Evolutionary conservation across 352 stramenopile species (phyloP).

Genomic region (Pythium grandisporangium): DNA sequence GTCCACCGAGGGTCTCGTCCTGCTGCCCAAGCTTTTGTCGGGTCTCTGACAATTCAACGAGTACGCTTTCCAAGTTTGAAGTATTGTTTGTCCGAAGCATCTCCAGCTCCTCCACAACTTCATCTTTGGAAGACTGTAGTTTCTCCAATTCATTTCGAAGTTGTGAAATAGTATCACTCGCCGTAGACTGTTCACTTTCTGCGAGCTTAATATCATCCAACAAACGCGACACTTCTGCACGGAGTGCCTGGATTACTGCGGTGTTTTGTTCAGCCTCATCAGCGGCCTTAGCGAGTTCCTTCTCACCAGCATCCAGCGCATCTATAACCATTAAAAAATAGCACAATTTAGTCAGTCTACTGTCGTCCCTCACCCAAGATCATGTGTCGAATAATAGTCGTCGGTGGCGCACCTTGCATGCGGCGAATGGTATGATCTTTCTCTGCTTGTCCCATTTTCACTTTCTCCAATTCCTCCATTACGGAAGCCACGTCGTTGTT

Average conservation of each 20-base stretch:
- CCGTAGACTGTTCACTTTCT: background rate
- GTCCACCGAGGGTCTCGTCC: constrained; percentile 54
- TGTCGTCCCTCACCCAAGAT: too few relatives aligned
- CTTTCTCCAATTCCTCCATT: constrained; percentile 48
- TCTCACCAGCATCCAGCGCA: constrained; percentile 7
- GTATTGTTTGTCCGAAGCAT: constrained; percentile 25
- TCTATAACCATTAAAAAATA: constrained; percentile 15
- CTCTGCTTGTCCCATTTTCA: constrained; percentile 47
- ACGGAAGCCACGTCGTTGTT: constrained; percentile 15
- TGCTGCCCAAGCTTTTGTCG: constrained; percentile 36
- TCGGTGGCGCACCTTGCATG: constrained; percentile 36
- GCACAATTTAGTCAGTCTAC: too few relatives aligned
- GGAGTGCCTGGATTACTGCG: constrained; percentile 11
- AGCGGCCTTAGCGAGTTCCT: constrained; percentile 4
- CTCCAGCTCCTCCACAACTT: constrained; percentile 25
- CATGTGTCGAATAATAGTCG: too few relatives aligned
- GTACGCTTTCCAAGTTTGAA: constrained; percentile 24
- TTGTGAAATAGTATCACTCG: background rate
- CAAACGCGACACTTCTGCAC: constrained; percentile 6
- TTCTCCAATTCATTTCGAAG: constrained; percentile 5
- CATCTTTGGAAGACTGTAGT: constrained; percentile 14
- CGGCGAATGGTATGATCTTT: constrained; percentile 24
- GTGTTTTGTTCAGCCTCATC: constrained; percentile 16
- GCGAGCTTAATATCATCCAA: constrained; percentile 8
- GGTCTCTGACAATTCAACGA: constrained; percentile 15